Conservation (phyloP, 2,329 filamentous ascomycete genomes). For the Incumbomyces lentus region DNA sequence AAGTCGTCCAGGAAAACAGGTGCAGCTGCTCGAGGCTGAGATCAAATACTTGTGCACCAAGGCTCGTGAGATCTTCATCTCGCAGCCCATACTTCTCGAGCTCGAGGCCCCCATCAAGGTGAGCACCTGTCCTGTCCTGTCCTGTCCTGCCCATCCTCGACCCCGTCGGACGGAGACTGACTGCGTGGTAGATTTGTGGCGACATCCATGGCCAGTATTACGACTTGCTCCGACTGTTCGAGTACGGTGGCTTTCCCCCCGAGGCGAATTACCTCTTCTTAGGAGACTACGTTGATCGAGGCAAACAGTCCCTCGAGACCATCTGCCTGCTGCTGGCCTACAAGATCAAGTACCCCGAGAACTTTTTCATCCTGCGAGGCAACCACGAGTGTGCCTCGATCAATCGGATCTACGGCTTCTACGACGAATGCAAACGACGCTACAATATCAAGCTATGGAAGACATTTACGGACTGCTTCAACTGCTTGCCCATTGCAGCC, state of each 20-base stretch:
- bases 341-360: conserved; percentile 99
- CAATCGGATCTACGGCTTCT: conserved; percentile 99
- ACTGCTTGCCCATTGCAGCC: conserved; percentile 92
- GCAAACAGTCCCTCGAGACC: conserved; percentile 97
- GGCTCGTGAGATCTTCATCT: conserved; percentile 98
- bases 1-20: conserved; percentile 95
- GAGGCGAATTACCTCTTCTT: conserved; percentile 99
- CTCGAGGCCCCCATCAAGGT: conserved; percentile 99
- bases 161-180: conserved; percentile 5
- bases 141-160: conserved; percentile 1
- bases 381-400: conserved; percentile 99
- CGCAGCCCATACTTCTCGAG: conserved; percentile 93
- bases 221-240: conserved; percentile 90
- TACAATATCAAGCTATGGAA: conserved; percentile 99
- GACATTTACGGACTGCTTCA: conserved; percentile 99
- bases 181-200: conserved; percentile 72
- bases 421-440: conserved; percentile 97
- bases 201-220: conserved; percentile 99
- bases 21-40: conserved; percentile 90
- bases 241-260: conserved; percentile 95
- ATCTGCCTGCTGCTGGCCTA: conserved; percentile 94
- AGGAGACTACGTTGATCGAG: conserved; percentile 95
- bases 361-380: conserved; percentile 96
- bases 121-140: conserved; percentile 24
- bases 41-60: conserved; percentile 97